Evolutionary conservation across 208 protist species (phyloP).

Genomic region (Crithidia fasciculata): DNA sequence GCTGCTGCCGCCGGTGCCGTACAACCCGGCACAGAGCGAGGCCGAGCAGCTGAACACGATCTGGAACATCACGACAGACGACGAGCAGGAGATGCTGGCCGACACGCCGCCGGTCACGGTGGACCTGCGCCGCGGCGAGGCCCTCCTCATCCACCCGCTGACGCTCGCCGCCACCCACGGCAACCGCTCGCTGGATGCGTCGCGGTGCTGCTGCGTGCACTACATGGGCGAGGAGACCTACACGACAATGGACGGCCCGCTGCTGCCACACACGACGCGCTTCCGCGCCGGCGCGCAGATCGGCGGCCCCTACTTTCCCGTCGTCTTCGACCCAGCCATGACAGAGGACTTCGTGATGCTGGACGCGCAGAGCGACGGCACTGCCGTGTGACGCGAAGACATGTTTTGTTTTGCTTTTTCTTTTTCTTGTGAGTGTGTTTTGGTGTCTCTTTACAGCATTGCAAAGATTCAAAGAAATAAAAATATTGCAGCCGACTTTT

Average conservation of each 20-base stretch:
- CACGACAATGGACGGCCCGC: conserved; percentile 58
- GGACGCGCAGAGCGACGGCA: conserved; percentile 7
- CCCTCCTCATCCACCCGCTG: conserved; percentile 80
- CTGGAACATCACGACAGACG: conserved; percentile 78
- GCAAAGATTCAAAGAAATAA: no score
- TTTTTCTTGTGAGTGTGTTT: no score
- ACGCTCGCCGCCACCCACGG: conserved; percentile 82
- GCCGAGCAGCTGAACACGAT: conserved; percentile 85
- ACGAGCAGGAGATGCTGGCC: conserved; percentile 81
- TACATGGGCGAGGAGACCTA: conserved; percentile 73
- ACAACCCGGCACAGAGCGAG: conserved; percentile 71
- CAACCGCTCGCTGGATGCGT: conserved; percentile 70
- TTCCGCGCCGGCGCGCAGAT: conserved; percentile 68
- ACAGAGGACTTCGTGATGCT: conserved; percentile 72
- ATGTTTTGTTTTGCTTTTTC: no score
- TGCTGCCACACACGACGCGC: conserved; percentile 77
- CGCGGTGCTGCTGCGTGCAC: conserved; percentile 73
- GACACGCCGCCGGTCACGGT: conserved; percentile 82
- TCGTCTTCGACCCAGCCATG: conserved; percentile 85
- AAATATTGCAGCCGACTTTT: no score
- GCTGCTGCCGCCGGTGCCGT: conserved; percentile 71
- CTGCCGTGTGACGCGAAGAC: background rate
- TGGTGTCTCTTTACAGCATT: no score
- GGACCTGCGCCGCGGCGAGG: conserved; percentile 78
- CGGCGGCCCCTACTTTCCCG: conserved; percentile 74